Percentiles rank a stretch among this genome's conserved stretches.
Evolutionary conservation across 768 basidiomycete genomes (phyloP).

Genomic region (Mycena crocata): DNA sequence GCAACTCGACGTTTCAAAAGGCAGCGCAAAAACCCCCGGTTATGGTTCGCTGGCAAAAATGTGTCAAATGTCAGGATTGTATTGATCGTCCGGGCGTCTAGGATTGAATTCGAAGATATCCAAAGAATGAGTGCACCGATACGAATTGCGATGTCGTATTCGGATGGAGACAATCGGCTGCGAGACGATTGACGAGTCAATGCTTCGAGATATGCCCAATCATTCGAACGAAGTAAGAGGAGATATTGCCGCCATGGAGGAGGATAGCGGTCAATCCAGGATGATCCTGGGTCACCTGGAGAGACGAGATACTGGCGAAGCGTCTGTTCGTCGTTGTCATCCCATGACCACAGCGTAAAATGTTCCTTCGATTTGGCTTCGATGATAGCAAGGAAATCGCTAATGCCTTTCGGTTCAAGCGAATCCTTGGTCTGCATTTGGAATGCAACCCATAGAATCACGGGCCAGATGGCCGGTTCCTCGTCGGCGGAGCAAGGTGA

Average conservation of each 20-base stretch:
- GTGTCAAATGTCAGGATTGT: conserved; percentile 1
- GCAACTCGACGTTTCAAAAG: conserved; percentile 6
- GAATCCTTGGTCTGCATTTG: conserved; percentile 12
- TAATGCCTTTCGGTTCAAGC: background rate
- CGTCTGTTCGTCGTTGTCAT: conserved; percentile 21
- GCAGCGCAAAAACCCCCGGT: conserved; percentile 21
- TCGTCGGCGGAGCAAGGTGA: background rate
- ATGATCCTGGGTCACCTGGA: background rate
- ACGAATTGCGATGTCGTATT: conserved; percentile 18
- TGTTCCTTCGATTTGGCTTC: background rate
- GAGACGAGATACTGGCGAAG: conserved; percentile 18
- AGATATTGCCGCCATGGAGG: conserved; percentile 22
- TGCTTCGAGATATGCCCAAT: conserved; percentile 18
- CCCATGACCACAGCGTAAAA: conserved; percentile 25
- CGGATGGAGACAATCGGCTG: background rate
- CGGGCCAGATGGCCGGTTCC: conserved; percentile 28
- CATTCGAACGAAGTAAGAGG: background rate
- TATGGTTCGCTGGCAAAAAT: conserved; percentile 5
- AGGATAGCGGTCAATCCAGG: conserved; percentile 28
- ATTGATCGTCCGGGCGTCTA: background rate
- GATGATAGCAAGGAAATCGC: conserved; percentile 15
- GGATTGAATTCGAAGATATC: conserved; percentile 6
- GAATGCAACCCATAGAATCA: conserved; percentile 29
- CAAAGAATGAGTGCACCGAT: conserved; percentile 24
- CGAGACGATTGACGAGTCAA: conserved; percentile 15